Base-by-base conservation (phyloP, 768 basidiomycete species). In the Boletus vinaceobasis region DNA sequence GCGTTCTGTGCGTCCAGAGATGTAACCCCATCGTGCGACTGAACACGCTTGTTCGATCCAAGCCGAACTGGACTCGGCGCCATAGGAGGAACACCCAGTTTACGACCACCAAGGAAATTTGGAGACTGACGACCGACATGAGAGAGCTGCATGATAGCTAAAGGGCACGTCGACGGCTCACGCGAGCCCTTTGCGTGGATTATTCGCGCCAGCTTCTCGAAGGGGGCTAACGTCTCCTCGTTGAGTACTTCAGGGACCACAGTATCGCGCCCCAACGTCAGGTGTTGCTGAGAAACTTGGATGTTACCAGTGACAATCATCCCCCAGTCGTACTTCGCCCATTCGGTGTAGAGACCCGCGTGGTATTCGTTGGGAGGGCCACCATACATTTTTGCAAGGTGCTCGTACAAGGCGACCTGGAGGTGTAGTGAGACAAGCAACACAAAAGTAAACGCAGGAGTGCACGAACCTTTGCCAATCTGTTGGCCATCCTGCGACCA, bases 381-480 rank as follows among this genome's bases (percentile, higher is more conserved):
- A 21, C 91, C 89, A 10, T 73, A 72, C 31, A 86, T 74, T 4
- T 68, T 59, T 0, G 86, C 80, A 10, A 96, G 75, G 62, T 92
- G 87, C 68, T 98, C 95, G 60, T 94, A 95, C 80, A 95, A 78
- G 0, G 95, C 86, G n/a, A 83, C 90, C 93, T 98, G 61, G 23
- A 45, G 1, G 13, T 21, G 51, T 26, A n/a, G 44, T 49, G 52
- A 51, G 37, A 45, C 26, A 4, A 27, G 23, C 5, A 36, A 37
- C 11, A n/a, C 5, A 2, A 9, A 26, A 19, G n/a, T 26, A 40
- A 23, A 19, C 14, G 33, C 17, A 32, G 17, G 14, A 21, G 42
- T 27, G 19, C 27, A 65, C 59, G 17, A 48, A 83, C 84, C 73
- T 86, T 86, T 31, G 78, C 77, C 11, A 85, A 74, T 43, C 79